Percentiles rank a stretch among this genome's conserved stretches.
Evolutionary conservation across 208 protist genomes (phyloP).

Genomic region (Leishmania gerbilli): DNA sequence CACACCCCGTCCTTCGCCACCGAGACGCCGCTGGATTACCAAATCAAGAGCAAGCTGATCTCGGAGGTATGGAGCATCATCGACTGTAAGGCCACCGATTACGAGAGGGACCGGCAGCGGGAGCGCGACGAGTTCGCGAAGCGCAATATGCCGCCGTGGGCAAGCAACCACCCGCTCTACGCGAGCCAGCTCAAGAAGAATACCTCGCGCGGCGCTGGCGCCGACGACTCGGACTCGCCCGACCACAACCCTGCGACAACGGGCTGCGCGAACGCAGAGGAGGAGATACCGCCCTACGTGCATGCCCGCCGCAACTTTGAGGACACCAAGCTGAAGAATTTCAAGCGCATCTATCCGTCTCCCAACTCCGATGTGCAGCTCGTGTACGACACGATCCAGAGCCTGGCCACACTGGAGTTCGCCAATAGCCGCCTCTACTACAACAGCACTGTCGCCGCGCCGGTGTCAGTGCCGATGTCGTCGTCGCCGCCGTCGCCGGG

Average conservation of each 20-base stretch:
- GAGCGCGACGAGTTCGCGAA: conserved; percentile 79
- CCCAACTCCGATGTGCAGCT: conserved; percentile 54
- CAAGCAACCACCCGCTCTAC: conserved; percentile 47
- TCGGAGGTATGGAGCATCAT: conserved; percentile 89
- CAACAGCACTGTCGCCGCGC: conserved; percentile 33
- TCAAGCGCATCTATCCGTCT: conserved; percentile 82
- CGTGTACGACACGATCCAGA: conserved; percentile 73
- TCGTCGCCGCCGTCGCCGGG: conserved; percentile 1
- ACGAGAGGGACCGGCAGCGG: conserved; percentile 55
- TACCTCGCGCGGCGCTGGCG: conserved; percentile 9
- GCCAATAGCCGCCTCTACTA: conserved; percentile 42
- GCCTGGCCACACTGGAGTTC: conserved; percentile 42
- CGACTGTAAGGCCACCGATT: conserved; percentile 75
- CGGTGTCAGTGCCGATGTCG: conserved; percentile 5
- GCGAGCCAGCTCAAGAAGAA: conserved; percentile 19
- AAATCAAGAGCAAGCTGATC: conserved; percentile 93
- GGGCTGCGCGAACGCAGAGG: not conserved
- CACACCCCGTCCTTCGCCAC: conserved; percentile 95
- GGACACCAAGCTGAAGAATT: conserved; percentile 82
- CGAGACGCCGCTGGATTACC: conserved; percentile 91
- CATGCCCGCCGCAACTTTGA: conserved; percentile 41
- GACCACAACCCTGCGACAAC: not conserved
- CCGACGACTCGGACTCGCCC: not conserved
- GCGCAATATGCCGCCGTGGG: conserved; percentile 75
- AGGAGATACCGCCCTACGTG: conserved; percentile 28